Percentiles rank a stretch among this genome's conserved stretches.
These are phyloP conservation scores for Linderniella brevidens DNA, from an alignment of 257 asterid species.

Conservation along the genomic window DNA sequence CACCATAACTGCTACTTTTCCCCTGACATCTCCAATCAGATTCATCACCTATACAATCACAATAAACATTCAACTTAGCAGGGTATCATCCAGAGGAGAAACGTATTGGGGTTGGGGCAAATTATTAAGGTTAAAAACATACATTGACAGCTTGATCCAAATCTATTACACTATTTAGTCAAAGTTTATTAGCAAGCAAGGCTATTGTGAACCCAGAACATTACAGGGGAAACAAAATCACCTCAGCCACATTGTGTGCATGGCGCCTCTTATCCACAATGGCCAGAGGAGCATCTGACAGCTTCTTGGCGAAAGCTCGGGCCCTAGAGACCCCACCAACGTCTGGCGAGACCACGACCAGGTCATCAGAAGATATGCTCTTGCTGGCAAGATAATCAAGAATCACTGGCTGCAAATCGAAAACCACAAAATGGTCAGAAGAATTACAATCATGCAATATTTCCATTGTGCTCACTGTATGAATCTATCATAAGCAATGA, in stretches of 20 bases:
- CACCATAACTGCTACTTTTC: constrained; percentile 90
- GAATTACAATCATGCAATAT: background rate
- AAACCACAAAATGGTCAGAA: background rate
- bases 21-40: constrained; percentile 80
- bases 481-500: too few relatives aligned
- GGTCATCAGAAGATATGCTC: constrained; percentile 46
- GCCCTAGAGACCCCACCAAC: constrained; percentile 90
- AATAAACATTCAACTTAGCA: background rate
- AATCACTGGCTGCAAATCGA: constrained; percentile 47
- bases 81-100: background rate
- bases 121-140: background rate
- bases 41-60: constrained; percentile 55
- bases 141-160: background rate
- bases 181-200: background rate
- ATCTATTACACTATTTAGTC: background rate
- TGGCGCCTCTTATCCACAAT: constrained; percentile 82
- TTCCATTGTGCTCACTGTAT: too few relatives aligned
- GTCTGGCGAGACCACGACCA: constrained; percentile 79
- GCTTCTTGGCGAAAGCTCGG: constrained; percentile 69
- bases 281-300: constrained; percentile 78
- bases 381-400: constrained; percentile 87
- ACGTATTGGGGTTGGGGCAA: background rate
- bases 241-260: constrained; percentile 73
- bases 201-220: background rate
- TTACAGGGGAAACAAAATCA: constrained; percentile 8